Base-by-base conservation (phyloP, 148 eudicot species). In the Silene uniflora region DNA sequence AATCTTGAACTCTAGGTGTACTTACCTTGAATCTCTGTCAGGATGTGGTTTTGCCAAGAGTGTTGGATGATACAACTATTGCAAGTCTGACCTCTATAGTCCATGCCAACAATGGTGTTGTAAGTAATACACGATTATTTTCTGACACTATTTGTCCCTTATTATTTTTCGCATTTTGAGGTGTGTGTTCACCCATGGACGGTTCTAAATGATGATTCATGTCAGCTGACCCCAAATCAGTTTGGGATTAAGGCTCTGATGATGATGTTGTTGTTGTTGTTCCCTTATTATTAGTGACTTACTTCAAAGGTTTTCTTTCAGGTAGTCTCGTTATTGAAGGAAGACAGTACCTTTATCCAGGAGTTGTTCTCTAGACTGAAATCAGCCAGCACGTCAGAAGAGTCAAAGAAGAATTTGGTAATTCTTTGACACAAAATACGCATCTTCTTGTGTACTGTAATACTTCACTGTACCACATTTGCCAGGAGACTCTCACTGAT, bases 401-500 rank as follows among this genome's bases (percentile, higher is more conserved):
- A 90, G 80, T 92, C 99, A 12, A 92, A 85, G 84, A 92, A 85
- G 78, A 87, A 88, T 83, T 79, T 92, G 99, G 98, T 95, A 89
- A 76, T 25, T 13, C 32, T 76, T 55, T 71, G 71, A 16, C 44
- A 64, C 55, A 44, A 21, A 71, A 24, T 72, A 47, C 55, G n/a
- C 64, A 22, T 54, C 17, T 29, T 35, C 58, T 27, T 67, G 29
- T 52, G 56, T 52, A 52, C 17, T 52, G 14, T 52, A 52, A 39
- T 7, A 39, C 9, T 39, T 8, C 7, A 39, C 56, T 14, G 14
- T 52, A 52, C 17, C 56, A 52, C 2, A 52, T 11, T 13, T 52
- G 56, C 56, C 17, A 52, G 4, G 56, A 12, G 16, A 52, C 56
- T 13, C 18, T 52, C 56, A 52, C 56, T 52, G 56, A 13, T 52